phyloP scores from a whole-genome alignment of 1,284 basidiomycete species.

The Violaceomyces palustris region DNA sequence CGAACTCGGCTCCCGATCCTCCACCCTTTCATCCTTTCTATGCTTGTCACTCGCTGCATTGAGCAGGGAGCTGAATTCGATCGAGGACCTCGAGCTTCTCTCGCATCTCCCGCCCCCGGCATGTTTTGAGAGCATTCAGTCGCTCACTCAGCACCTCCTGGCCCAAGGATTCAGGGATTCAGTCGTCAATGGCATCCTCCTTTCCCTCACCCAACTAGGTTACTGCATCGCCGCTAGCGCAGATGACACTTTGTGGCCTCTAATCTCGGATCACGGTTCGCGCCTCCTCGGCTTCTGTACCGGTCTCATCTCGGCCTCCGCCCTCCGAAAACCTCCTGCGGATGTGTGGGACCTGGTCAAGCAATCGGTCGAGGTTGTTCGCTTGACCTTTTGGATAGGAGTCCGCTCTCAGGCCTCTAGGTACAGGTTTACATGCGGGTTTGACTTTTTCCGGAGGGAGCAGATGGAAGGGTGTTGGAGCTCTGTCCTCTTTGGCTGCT shows the following conservation, averaged over 20 bases:
- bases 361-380: slow-evolving; percentile 9
- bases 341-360: slow-evolving; percentile 11
- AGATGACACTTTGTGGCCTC: slow-evolving; percentile 7
- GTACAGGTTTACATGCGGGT: slow-evolving; percentile 4
- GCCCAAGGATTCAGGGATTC: slow-evolving; percentile 12
- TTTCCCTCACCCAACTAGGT: slow-evolving; percentile 4
- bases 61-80: slow-evolving; percentile 8
- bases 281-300: slow-evolving; percentile 26
- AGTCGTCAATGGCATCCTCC: slow-evolving; percentile 20
- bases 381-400: slow-evolving; percentile 24
- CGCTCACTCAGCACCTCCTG: slow-evolving; percentile 13
- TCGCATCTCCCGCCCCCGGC: slow-evolving; percentile 14
- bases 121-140: slow-evolving; percentile 7
- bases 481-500: slow-evolving; percentile 9
- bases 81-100: slow-evolving; percentile 13
- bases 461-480: slow-evolving; percentile 8
- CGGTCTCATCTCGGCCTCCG: slow-evolving; percentile 14
- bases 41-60: slow-evolving; percentile 12
- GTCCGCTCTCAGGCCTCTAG: slow-evolving; percentile 13
- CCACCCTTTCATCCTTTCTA: slow-evolving; percentile 14
- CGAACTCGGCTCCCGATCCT: slow-evolving; percentile 1
- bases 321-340: neutral
- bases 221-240: neutral
- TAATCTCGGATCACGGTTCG: slow-evolving; percentile 3
- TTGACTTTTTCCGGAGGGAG: no score